Conservation (phyloP, 306 rosid species). For the Alnus glutinosa region DNA sequence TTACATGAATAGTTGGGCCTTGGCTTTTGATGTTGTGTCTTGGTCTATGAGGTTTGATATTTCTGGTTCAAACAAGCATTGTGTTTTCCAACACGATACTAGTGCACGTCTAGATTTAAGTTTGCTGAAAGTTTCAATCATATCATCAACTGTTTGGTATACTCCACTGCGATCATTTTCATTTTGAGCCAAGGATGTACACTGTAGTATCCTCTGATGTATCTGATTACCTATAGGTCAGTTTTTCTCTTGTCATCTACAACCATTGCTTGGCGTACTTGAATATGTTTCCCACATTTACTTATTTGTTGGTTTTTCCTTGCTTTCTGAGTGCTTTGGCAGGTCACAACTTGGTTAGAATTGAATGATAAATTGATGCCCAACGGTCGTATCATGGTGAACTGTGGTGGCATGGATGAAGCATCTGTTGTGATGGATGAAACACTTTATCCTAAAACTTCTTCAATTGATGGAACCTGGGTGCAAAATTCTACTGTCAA, state of each 20-base stretch:
- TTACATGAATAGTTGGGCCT: slow-evolving; percentile 13
- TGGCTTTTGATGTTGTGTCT: slow-evolving; percentile 10
- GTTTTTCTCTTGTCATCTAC: not conserved
- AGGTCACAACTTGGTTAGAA: slow-evolving; percentile 78
- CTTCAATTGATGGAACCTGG: slow-evolving; percentile 50
- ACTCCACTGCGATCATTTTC: not conserved
- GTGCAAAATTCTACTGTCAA: slow-evolving; percentile 53
- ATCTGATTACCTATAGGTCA: not conserved
- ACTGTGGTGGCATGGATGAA: slow-evolving; percentile 75
- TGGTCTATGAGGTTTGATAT: not conserved
- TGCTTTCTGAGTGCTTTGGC: slow-evolving; percentile 9
- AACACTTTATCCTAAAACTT: slow-evolving; percentile 24
- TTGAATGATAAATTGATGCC: slow-evolving; percentile 61
- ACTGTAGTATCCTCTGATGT: not conserved
- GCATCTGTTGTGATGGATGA: slow-evolving; percentile 36
- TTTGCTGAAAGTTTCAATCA: not conserved
- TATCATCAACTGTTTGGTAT: not conserved
- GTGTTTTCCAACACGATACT: not conserved
- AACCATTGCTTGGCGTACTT: not conserved
- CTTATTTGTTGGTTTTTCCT: slow-evolving; percentile 4
- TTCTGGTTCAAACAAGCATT: not conserved
- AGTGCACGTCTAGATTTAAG: not conserved
- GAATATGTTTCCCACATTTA: slow-evolving; percentile 13
- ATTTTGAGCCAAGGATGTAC: not conserved
- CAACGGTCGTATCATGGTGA: slow-evolving; percentile 84